A percentile compares a stretch with the other conserved stretches of the same genome.
phyloP scores from a whole-genome alignment of 1,139 yeast genomes.

The Yamadazyma taylorii region DNA sequence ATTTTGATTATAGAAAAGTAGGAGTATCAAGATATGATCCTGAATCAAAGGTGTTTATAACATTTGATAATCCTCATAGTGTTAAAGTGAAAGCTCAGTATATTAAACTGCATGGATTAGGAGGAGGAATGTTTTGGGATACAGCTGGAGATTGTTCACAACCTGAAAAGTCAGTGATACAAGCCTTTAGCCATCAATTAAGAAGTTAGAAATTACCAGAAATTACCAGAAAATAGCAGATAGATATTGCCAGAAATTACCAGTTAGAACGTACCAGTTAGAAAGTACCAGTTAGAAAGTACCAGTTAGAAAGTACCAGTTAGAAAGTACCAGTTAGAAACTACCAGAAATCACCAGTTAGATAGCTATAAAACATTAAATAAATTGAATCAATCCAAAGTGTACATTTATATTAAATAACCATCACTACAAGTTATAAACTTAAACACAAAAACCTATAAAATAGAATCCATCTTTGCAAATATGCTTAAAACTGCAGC shows the following conservation, averaged over 20 bases:
- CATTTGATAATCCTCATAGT: constrained; percentile 65
- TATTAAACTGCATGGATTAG: constrained; percentile 48
- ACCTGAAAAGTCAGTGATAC: constrained; percentile 28
- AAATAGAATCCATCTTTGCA: constrained; percentile 58
- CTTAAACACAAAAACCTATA: constrained; percentile 23
- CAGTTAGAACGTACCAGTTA: too few species aligned
- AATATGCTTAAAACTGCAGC: constrained; percentile 80
- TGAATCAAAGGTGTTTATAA: constrained; percentile 41
- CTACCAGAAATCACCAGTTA: too few species aligned
- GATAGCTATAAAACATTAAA: too few species aligned
- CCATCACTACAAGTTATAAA: background rate
- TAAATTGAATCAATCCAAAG: background rate
- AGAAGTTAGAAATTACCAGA: constrained; percentile 27
- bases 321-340: too few species aligned
- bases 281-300: too few species aligned
- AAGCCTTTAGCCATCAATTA: constrained; percentile 40
- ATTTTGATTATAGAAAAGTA: constrained; percentile 52
- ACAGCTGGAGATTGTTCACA: constrained; percentile 66
- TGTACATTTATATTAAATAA: background rate
- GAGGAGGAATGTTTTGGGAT: constrained; percentile 97
- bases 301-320: too few species aligned
- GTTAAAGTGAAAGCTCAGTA: constrained; percentile 61
- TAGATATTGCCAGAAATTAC: too few species aligned
- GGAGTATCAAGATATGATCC: constrained; percentile 59
- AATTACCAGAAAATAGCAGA: too few species aligned